Percentiles rank a stretch among this genome's conserved stretches.
These are phyloP conservation scores for Metrosideros polymorpha DNA, from an alignment of 441 rosid genomes.

Conservation along the genomic window DNA sequence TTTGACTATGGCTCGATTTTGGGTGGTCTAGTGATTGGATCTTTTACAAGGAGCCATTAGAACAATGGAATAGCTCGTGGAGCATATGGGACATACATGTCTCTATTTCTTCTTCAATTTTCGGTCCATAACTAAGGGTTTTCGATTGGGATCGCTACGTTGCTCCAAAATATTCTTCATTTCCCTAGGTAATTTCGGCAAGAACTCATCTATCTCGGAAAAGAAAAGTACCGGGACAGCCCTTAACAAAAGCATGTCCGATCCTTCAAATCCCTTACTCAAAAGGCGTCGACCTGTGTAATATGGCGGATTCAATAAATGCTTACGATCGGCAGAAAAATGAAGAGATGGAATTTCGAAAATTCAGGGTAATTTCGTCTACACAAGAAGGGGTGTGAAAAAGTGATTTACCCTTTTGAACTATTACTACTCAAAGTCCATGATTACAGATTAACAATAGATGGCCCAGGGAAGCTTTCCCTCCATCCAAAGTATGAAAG, in stretches of 20 bases:
- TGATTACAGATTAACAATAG: neutral
- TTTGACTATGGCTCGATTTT: neutral
- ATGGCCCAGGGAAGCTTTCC: neutral
- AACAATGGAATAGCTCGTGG: neutral
- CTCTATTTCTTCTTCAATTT: neutral
- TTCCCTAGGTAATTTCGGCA: neutral
- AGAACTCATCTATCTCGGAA: neutral
- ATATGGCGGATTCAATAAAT: neutral
- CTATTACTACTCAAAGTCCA: neutral
- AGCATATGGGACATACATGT: neutral
- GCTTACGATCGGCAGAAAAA: neutral
- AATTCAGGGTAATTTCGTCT: neutral
- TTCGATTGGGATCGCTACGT: neutral
- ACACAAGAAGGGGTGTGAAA: neutral
- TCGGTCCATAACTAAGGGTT: neutral
- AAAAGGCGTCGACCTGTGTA: neutral
- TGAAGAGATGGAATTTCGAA: neutral
- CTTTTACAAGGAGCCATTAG: neutral
- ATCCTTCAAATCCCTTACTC: neutral
- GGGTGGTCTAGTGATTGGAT: neutral
- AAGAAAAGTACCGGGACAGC: neutral
- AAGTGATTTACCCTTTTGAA: neutral
- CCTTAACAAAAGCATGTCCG: neutral
- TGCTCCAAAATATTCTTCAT: neutral
- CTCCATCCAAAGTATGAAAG: neutral